Base-by-base conservation (phyloP, 2,329 filamentous ascomycete species). In the Teratosphaeria epicoccoides region DNA sequence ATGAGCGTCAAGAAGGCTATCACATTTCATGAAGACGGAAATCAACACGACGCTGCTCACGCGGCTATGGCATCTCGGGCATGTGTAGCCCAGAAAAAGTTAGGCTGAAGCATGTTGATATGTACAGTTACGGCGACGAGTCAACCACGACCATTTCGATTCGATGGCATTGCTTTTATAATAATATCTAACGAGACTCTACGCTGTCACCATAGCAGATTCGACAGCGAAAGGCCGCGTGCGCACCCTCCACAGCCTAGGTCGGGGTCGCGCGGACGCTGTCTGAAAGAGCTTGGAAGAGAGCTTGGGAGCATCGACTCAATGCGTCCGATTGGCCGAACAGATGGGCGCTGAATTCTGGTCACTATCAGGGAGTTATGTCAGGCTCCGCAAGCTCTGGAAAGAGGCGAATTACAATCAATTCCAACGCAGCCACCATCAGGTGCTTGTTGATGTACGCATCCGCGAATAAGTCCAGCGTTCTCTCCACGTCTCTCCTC, bases 381-480 rank as follows among this genome's bases (percentile, higher is more conserved):
- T 17, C 33, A 82, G 22, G 81, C 65, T 80, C 82, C 61, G 88
- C 85, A 50, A 97, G 68, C 71, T 98, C 93, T 4, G 93, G 93
- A 64, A 95, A 80, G 55, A 97, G 69, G 57, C 85, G 81, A 52
- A 88, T 79, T n/a, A 96, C 74, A 2, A 95, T 67, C 52, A 91
- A 71, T 71, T 98, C 93, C 28, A 97, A 71, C 46, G 93, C 75
- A 44, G 81, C 77, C 64, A 95, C 95, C 60, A 95, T 73, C 26
- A 97, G 73, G 71, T 96, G 89, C 72, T 90, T 94, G 71, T 98
- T 98, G 70, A 89, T 85, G 71, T 95, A 95, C 49, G 79, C 75
- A 69, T 96, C 89, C 14, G 79, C 80, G 59, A 95, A 84, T 33
- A 90, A 74, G 61, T 85, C 81, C 46, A 97, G 74, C 28, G 49